These are phyloP conservation scores for Aspergillus fumigatus DNA, from an alignment of 2,329 filamentous ascomycete genomes.

Conservation along the genomic window DNA sequence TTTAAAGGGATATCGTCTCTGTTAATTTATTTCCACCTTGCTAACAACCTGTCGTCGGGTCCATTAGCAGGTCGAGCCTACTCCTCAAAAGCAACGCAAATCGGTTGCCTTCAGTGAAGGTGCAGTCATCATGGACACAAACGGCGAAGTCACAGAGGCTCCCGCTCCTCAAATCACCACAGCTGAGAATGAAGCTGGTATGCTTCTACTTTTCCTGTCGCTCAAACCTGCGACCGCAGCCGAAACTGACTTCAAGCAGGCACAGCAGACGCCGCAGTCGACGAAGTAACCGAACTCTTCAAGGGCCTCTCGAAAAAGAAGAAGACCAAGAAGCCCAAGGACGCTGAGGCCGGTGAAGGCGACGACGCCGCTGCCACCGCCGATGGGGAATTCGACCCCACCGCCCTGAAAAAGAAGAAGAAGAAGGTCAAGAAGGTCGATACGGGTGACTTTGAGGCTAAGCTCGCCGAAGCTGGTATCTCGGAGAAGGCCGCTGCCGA, in stretches of 20 bases:
- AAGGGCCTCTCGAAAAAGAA: slow-evolving; percentile 71
- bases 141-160: slow-evolving; percentile 77
- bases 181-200: slow-evolving; percentile 34
- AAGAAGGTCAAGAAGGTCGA: slow-evolving; percentile 57
- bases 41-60: slow-evolving; percentile 30
- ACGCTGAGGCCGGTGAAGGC: slow-evolving; percentile 46
- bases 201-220: slow-evolving; percentile 19
- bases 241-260: slow-evolving; percentile 6
- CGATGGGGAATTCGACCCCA: slow-evolving; percentile 60
- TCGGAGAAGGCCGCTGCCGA: slow-evolving; percentile 56
- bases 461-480: slow-evolving; percentile 58
- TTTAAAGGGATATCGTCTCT: background rate
- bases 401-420: slow-evolving; percentile 80
- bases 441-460: slow-evolving; percentile 62
- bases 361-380: slow-evolving; percentile 47
- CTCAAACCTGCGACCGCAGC: background rate
- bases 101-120: slow-evolving; percentile 91
- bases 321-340: slow-evolving; percentile 60
- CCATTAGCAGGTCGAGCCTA: slow-evolving; percentile 39
- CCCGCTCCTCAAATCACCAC: slow-evolving; percentile 73
- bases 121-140: slow-evolving; percentile 79
- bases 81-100: slow-evolving; percentile 74
- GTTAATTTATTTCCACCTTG: slow-evolving; percentile 11
- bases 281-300: slow-evolving; percentile 64
- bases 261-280: slow-evolving; percentile 52